A percentile compares a stretch with the other conserved stretches of the same genome.
These are phyloP conservation scores for Ogataea hybrid DNA, from an alignment of 1,139 yeast species.

Conservation along the genomic window DNA sequence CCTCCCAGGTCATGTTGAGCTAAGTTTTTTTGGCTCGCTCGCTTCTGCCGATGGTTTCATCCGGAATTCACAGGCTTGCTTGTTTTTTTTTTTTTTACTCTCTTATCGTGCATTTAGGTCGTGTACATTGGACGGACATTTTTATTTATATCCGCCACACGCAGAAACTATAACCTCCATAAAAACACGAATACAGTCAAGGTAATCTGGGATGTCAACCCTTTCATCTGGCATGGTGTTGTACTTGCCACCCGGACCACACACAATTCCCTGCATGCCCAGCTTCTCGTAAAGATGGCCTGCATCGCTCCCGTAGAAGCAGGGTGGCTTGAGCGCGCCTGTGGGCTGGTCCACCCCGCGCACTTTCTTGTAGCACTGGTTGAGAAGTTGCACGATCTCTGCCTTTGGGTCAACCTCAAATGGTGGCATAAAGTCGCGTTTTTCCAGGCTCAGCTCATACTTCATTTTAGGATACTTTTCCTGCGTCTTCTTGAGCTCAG, in stretches of 20 bases:
- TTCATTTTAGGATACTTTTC: conserved; percentile 30
- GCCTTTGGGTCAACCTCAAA: conserved; percentile 31
- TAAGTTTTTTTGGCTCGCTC: too few relatives aligned
- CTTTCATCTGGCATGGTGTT: conserved; percentile 26
- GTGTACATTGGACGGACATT: not conserved
- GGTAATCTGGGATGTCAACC: conserved; percentile 22
- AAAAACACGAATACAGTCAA: conserved; percentile 22
- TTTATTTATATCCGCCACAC: conserved; percentile 21
- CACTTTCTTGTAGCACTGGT: conserved; percentile 23
- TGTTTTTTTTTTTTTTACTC: not conserved
- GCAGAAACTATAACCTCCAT: conserved; percentile 21
- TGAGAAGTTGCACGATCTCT: conserved; percentile 25
- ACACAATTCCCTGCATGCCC: conserved; percentile 26
- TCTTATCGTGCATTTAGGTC: not conserved
- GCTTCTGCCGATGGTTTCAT: not conserved
- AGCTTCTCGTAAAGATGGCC: conserved; percentile 32
- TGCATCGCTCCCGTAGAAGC: conserved; percentile 33
- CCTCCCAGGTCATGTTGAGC: conserved; percentile 8
- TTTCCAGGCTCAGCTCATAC: conserved; percentile 27
- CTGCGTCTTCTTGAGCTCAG: conserved; percentile 27
- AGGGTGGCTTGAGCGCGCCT: conserved; percentile 32
- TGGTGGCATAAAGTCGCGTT: conserved; percentile 32
- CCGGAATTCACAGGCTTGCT: conserved; percentile 2
- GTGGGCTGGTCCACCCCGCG: conserved; percentile 31
- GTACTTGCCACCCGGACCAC: conserved; percentile 26